Conservation (phyloP, 148 eudicot species). For the Spergularia marina region DNA sequence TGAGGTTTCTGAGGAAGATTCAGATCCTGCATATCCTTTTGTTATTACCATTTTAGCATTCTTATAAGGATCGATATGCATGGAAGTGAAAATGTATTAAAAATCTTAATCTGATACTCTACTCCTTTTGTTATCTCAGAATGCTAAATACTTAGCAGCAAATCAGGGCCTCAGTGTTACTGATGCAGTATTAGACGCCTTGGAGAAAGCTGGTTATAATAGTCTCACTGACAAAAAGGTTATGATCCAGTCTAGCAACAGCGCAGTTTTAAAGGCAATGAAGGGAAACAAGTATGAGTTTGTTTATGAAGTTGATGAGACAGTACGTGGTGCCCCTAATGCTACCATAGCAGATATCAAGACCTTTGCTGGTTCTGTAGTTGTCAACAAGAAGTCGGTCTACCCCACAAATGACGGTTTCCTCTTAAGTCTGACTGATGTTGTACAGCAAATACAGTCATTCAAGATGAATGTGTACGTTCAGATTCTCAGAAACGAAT, state of each 20-base stretch:
- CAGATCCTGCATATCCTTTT: too few relatives aligned
- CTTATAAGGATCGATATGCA: too few relatives aligned
- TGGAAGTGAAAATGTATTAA: too few relatives aligned
- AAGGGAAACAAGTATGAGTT: constrained; percentile 59
- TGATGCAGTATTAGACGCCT: constrained; percentile 56
- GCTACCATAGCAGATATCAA: constrained; percentile 57
- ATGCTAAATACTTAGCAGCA: constrained; percentile 78
- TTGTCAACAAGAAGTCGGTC: constrained; percentile 56
- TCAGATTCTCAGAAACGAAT: constrained; percentile 59
- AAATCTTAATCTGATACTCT: not conserved
- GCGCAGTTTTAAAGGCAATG: constrained; percentile 63
- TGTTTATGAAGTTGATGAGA: constrained; percentile 61
- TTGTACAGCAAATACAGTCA: constrained; percentile 58
- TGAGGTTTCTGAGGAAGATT: too few relatives aligned
- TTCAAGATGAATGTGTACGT: constrained; percentile 59
- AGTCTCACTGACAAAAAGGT: constrained; percentile 45
- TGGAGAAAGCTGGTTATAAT: constrained; percentile 43
- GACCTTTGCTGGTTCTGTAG: constrained; percentile 63
- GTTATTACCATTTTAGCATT: too few relatives aligned
- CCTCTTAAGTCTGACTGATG: constrained; percentile 37
- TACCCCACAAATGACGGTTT: constrained; percentile 39
- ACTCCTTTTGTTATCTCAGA: constrained; percentile 36
- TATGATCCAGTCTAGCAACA: constrained; percentile 63
- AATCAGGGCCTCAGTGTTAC: constrained; percentile 52
- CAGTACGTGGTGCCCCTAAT: constrained; percentile 46